Evolutionary conservation across 116 monocot species (phyloP), one percentile per base, ranked within the genome.

Genomic region (Trichopus zeylanicus): DNA sequence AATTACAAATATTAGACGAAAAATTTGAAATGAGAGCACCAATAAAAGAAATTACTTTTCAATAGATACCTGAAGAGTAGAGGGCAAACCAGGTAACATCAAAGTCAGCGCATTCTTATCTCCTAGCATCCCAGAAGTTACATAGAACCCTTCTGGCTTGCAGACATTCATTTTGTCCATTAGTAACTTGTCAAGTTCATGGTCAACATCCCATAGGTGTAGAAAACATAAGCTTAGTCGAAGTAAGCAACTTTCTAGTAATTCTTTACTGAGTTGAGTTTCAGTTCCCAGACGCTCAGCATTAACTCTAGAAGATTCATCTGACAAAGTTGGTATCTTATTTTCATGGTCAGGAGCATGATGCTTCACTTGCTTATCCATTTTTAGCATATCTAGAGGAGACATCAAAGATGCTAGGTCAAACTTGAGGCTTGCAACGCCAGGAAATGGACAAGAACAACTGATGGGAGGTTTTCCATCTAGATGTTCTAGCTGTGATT

Each of bases 151-250:
- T 34, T 88, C 72, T 42, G 91, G 97, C 58, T 78, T 97, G 51
- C 46, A 60, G 22, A 91, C 48, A 65, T 73, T 68, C 97, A 97
- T 91, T 55, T 84, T 81, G 49, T 90, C 73, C 61, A 69, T 67
- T 10, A 97, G 66, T 53, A 87, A 75, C 66, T 68, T 79, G 71
- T 97, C 97, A 57, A 97, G 65, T 34, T 87, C 86, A 26, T 61
- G 59, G 68, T 97, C 87, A 55, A 82, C 77, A 66, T 67, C 87
- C 97, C 97, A 97, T 47, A 97, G 69, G 67, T 97, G 97, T 63
- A 97, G 63, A 74, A 91, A 80, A 22, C 78, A 81, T 64, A 97
- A 64, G 72, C 90, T 84, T 56, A 91, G 91, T 24, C 77, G 65
- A 65, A 97, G 75, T 51, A 87, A 48, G 66, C 58, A 67, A 72